Percentiles rank a stretch among this genome's conserved stretches.
These are phyloP conservation scores for Citrus mangshanensis DNA, from an alignment of 345 rosid genomes.

Conservation along the genomic window DNA sequence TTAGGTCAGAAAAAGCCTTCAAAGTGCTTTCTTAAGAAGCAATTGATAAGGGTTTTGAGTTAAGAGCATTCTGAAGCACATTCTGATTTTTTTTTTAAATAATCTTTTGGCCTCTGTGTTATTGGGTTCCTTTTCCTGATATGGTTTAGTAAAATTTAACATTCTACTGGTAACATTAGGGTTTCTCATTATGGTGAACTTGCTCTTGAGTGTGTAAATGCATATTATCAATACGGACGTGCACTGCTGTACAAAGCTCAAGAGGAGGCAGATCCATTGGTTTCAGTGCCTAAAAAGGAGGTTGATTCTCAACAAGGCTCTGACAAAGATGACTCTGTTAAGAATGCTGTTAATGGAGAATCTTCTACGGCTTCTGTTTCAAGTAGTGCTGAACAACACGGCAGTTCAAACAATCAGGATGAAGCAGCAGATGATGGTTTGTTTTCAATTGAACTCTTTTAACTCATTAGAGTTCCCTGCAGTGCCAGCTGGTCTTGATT, in stretches of 20 bases:
- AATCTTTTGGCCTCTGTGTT: neutral
- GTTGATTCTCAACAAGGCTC: conserved; percentile 34
- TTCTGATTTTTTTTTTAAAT: neutral
- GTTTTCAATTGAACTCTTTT: conserved; percentile 12
- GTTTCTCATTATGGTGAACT: conserved; percentile 77
- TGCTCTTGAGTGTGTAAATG: conserved; percentile 56
- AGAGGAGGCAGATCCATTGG: conserved; percentile 91
- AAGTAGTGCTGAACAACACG: conserved; percentile 42
- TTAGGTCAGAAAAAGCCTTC: neutral
- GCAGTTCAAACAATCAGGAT: conserved; percentile 46
- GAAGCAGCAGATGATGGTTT: conserved; percentile 42
- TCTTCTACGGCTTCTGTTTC: conserved; percentile 50
- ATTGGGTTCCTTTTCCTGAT: neutral
- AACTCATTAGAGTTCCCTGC: neutral
- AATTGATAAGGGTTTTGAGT: neutral
- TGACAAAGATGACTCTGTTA: conserved; percentile 44
- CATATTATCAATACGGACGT: conserved; percentile 80
- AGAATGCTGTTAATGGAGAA: conserved; percentile 39
- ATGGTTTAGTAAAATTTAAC: neutral
- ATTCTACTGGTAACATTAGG: conserved; percentile 26
- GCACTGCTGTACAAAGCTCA: conserved; percentile 83
- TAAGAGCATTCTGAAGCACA: neutral
- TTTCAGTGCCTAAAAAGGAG: conserved; percentile 65
- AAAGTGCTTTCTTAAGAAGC: neutral
- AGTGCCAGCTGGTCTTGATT: neutral